phyloP scores from a whole-genome alignment of 495 filamentous ascomycete genomes.

The Evernia prunastri region DNA sequence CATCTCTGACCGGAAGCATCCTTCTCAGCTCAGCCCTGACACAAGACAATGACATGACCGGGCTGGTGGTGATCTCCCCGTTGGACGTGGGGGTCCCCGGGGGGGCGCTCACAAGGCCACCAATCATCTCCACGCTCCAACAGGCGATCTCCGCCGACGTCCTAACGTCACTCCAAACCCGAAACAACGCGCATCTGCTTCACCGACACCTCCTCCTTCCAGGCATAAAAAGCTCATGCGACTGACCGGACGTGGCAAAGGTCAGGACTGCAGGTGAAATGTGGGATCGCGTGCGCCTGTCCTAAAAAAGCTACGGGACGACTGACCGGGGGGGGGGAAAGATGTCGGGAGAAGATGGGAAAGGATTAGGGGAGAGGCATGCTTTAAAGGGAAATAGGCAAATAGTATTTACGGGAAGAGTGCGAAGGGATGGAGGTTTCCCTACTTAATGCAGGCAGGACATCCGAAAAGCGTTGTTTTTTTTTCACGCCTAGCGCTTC shows the following conservation, averaged over 20 bases:
- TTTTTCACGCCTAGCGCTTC: not conserved
- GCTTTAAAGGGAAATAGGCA: not conserved
- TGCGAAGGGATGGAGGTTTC: not conserved
- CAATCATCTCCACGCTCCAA: not conserved
- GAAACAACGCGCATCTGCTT: not conserved
- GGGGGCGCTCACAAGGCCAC: not conserved
- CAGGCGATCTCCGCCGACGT: constrained; percentile 1
- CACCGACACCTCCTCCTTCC: not conserved
- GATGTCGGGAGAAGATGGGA: not conserved
- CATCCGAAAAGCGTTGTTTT: not conserved
- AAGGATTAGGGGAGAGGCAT: not conserved
- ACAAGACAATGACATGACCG: too few species aligned
- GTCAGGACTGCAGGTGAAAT: not conserved
- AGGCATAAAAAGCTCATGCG: not conserved
- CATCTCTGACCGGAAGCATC: not conserved
- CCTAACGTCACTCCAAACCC: not conserved
- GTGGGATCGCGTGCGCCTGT: not conserved
- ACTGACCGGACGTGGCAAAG: not conserved
- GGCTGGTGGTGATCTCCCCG: not conserved
- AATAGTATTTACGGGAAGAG: too few species aligned
- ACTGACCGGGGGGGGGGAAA: not conserved
- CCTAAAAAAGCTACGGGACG: not conserved
- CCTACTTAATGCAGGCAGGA: not conserved
- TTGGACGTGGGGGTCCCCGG: too few species aligned
- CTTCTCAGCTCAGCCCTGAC: too few species aligned